Conservation (phyloP, 352 stramenopile species). For the Phytophthora tubulina region DNA sequence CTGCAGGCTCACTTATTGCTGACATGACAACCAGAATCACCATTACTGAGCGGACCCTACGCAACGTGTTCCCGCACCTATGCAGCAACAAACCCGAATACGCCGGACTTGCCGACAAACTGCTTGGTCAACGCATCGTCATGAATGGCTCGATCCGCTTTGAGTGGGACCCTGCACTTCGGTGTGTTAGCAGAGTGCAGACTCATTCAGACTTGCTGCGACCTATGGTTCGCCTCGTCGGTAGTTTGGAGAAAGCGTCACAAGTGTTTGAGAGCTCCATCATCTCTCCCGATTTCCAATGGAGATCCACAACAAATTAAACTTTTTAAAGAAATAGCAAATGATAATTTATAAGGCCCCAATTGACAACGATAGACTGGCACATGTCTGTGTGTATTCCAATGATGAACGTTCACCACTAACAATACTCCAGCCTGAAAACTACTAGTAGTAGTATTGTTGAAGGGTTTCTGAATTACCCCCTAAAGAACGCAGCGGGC, state of each 20-base stretch:
- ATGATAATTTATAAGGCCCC: neutral
- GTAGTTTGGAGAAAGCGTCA: constrained; percentile 13
- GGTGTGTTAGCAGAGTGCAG: neutral
- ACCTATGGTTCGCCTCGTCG: constrained; percentile 15
- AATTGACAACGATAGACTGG: neutral
- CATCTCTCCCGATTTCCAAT: constrained; percentile 20
- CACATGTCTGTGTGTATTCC: too few relatives aligned
- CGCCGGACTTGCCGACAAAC: neutral
- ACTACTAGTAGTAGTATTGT: too few relatives aligned
- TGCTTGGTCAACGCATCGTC: constrained; percentile 8
- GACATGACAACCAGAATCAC: neutral
- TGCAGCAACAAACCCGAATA: neutral
- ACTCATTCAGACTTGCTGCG: constrained; percentile 17
- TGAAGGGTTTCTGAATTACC: too few relatives aligned
- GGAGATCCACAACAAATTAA: neutral
- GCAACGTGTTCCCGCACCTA: constrained; percentile 13
- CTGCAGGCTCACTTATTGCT: neutral
- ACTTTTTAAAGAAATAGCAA: neutral
- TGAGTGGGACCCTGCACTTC: constrained; percentile 7
- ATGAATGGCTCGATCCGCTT: constrained; percentile 11
- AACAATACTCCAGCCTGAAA: too few relatives aligned
- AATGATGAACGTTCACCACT: too few relatives aligned
- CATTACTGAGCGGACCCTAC: constrained; percentile 13
- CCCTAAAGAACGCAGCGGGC: too few relatives aligned
- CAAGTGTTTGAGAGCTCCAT: constrained; percentile 14